These are phyloP conservation scores for Phialophora expanda DNA, from an alignment of 2,329 filamentous ascomycete species.

Conservation along the genomic window DNA sequence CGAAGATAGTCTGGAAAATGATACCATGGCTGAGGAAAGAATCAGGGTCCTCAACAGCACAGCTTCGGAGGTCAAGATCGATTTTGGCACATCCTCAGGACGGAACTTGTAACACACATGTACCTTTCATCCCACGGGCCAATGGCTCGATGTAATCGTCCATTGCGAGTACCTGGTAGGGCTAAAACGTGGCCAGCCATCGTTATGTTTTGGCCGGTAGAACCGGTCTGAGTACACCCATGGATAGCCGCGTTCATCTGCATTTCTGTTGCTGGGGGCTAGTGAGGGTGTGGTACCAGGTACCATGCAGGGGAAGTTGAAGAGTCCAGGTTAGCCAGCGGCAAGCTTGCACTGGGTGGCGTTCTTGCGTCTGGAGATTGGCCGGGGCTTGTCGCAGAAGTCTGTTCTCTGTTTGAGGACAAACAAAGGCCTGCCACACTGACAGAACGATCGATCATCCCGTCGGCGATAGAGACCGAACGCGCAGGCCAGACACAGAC, in stretches of 20 bases:
- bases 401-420: background rate
- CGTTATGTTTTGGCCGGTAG: background rate
- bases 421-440: background rate
- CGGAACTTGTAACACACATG: background rate
- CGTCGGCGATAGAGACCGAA: no score
- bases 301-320: background rate
- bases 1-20: background rate
- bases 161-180: background rate
- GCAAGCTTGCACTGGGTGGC: background rate
- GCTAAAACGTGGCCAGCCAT: background rate
- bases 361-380: background rate
- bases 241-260: background rate
- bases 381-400: background rate
- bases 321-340: background rate
- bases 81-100: background rate
- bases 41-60: background rate
- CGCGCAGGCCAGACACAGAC: background rate
- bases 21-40: background rate
- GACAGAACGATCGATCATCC: no score
- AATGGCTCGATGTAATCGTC: background rate
- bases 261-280: background rate
- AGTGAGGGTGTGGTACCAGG: background rate
- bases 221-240: background rate
- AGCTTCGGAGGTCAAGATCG: background rate
- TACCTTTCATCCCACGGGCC: background rate